Evolutionary conservation across 2,329 filamentous ascomycete species (phyloP), one percentile per base, ranked within the genome.

Genomic region (Phoma sp.): DNA sequence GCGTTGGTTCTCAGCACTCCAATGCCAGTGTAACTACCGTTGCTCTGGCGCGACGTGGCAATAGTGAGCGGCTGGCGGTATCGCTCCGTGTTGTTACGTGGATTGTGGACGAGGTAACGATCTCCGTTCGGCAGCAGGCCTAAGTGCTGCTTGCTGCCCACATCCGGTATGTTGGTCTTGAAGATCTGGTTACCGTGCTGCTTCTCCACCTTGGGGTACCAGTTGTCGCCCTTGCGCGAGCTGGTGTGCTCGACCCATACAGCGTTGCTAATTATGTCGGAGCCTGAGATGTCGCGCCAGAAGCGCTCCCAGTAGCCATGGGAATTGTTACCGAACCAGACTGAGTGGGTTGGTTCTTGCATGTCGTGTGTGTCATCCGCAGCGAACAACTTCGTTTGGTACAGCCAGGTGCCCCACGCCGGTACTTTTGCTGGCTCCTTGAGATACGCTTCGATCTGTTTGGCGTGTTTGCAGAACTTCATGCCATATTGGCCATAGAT

Each of bases 401-500:
- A 60, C 13, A 60, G 31, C 58, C 58, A 60, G 4, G 50, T 55
- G 3, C 54, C 58, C 58, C 58, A 60, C 2, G 58, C 58, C 19
- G 58, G 58, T 13, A 55, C 51, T n/a, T 54, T 57, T 13, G 19
- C 46, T 6, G 58, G 58, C 36, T 57, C 39, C n/a, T 39, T 52
- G 3, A 60, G 47, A 41, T 60, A 57, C n/a, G 29, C 50, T 37
- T 60, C 58, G 25, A 60, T 60, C 7, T 60, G 39, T 12, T 31
- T 44, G 8, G 58, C 58, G 38, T 60, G 58, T 35, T 52, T 54
- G 47, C 58, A 60, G 33, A 45, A 52, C 31, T 52, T 51, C 58
- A 60, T 60, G 27, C 58, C 58, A 15, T 60, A 60, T 13, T 38
- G 55, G 6, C 58, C 58, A 31, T 60, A 60, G 15, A 60, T 32